Evolutionary conservation across 169 alveolate species (phyloP).

Genomic region (Eimeria sp.): DNA sequence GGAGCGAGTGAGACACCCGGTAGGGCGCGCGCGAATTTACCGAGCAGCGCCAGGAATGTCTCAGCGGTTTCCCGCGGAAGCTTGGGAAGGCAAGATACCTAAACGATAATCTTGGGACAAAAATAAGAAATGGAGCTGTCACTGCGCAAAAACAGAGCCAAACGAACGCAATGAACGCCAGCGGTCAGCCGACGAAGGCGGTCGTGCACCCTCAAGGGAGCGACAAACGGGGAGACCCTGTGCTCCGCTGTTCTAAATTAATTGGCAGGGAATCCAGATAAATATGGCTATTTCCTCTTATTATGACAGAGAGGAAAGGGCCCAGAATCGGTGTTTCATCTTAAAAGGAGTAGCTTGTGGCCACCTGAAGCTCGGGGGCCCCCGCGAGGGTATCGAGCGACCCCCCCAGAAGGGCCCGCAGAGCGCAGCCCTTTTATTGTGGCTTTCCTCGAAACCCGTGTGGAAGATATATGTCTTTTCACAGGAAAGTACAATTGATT

Average conservation of each 20-base stretch:
- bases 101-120: neutral
- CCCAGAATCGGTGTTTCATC: neutral
- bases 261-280: neutral
- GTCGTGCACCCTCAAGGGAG: slow-evolving; percentile 41
- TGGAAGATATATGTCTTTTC: neutral
- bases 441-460: neutral
- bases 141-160: neutral
- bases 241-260: neutral
- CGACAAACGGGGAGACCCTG: slow-evolving; percentile 3
- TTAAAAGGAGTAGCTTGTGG: neutral
- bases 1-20: slow-evolving; percentile 13
- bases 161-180: neutral
- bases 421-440: neutral
- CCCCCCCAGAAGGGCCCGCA: slow-evolving; percentile 31
- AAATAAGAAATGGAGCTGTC: neutral
- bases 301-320: neutral
- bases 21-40: slow-evolving; percentile 13
- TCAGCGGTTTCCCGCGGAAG: neutral
- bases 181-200: slow-evolving; percentile 53
- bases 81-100: no score
- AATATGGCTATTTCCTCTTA: neutral
- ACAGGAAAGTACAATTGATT: neutral
- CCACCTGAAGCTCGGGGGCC: neutral
- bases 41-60: slow-evolving; percentile 27
- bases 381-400: slow-evolving; percentile 26